These are phyloP conservation scores for Aspergillus sp. DNA, from an alignment of 2,329 filamentous ascomycete species.

Conservation along the genomic window DNA sequence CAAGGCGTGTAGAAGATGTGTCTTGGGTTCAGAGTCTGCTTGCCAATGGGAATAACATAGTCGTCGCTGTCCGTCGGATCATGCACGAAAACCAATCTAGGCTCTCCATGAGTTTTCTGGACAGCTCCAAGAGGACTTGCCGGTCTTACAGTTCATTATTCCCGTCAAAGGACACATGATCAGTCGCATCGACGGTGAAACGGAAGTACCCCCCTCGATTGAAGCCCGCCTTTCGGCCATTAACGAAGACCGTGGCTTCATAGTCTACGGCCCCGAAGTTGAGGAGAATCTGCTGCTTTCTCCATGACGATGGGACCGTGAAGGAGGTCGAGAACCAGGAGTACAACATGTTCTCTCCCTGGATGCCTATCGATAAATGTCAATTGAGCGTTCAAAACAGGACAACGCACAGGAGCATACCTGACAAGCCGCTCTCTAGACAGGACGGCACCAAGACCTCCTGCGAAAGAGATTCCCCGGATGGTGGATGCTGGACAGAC, in stretches of 20 bases:
- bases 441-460: constrained; percentile 46
- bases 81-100: constrained; percentile 53
- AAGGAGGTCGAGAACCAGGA: constrained; percentile 45
- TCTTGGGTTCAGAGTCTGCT: constrained; percentile 47
- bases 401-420: constrained; percentile 13
- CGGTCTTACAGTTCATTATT: constrained; percentile 47
- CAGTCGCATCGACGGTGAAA: constrained; percentile 52
- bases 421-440: constrained; percentile 45
- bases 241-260: constrained; percentile 48
- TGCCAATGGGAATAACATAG: constrained; percentile 55
- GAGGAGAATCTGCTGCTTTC: constrained; percentile 33
- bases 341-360: constrained; percentile 27
- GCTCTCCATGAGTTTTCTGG: background rate
- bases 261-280: constrained; percentile 46
- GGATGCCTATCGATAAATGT: constrained; percentile 22
- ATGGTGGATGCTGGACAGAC: constrained; percentile 36
- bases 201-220: constrained; percentile 54
- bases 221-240: constrained; percentile 43
- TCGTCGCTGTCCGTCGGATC: constrained; percentile 54
- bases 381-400: background rate
- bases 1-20: constrained; percentile 63
- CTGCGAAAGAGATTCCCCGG: constrained; percentile 32
- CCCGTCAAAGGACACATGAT: constrained; percentile 30
- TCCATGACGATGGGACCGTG: constrained; percentile 37
- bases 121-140: background rate